These are phyloP conservation scores for Melampsora abietis-canadensis DNA, from an alignment of 1,284 basidiomycete species.

Conservation along the genomic window DNA sequence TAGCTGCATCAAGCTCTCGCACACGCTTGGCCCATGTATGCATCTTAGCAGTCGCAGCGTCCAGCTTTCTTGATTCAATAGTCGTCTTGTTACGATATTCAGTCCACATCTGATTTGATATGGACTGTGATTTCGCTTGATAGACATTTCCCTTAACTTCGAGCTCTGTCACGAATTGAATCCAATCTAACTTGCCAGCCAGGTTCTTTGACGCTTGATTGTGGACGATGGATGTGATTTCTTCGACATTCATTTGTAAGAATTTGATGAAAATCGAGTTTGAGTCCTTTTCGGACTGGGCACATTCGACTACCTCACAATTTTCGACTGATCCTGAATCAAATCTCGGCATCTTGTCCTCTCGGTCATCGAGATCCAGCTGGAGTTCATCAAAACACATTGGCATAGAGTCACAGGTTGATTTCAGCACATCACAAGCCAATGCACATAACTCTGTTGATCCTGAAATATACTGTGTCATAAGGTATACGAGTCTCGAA, in stretches of 20 bases:
- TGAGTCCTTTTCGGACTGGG: neutral
- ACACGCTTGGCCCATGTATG: constrained; percentile 36
- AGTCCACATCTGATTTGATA: constrained; percentile 30
- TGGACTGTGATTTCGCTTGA: neutral
- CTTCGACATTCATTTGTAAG: constrained; percentile 35
- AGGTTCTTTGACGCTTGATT: constrained; percentile 34
- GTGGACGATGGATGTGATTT: constrained; percentile 18
- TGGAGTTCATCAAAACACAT: constrained; percentile 29
- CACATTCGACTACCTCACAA: neutral
- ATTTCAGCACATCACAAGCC: constrained; percentile 36
- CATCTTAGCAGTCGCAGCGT: constrained; percentile 26
- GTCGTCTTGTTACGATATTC: constrained; percentile 30
- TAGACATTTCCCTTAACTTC: constrained; percentile 30
- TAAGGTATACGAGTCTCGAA: constrained; percentile 34
- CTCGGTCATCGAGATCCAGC: constrained; percentile 31
- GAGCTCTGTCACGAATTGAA: constrained; percentile 36
- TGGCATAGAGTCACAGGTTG: constrained; percentile 26
- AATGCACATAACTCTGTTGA: constrained; percentile 10
- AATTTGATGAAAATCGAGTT: constrained; percentile 14
- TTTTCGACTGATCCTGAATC: neutral
- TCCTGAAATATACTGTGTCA: constrained; percentile 34
- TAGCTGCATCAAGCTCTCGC: constrained; percentile 35
- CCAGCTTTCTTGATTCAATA: constrained; percentile 36
- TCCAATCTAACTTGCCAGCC: constrained; percentile 40
- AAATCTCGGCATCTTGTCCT: neutral